Conservation (phyloP, 2,329 filamentous ascomycete species). For the Hypocreales sp. region DNA sequence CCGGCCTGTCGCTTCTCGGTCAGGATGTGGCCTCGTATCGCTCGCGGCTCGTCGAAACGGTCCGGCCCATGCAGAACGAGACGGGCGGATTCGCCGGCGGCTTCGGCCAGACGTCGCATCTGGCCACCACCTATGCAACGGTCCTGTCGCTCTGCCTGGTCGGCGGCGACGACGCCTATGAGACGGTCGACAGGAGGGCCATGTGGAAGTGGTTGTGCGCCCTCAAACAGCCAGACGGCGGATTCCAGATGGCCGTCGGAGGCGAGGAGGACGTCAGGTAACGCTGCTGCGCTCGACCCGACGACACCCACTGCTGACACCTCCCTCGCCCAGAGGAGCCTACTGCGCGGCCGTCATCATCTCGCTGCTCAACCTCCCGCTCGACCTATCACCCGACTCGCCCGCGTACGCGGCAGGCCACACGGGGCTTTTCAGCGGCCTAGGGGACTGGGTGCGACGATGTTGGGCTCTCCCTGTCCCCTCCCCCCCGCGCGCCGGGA, state of each 20-base stretch:
- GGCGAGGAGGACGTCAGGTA: constrained; percentile 89
- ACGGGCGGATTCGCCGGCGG: constrained; percentile 84
- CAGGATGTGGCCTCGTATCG: constrained; percentile 56
- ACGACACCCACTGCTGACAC: no score
- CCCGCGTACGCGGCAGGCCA: constrained; percentile 48
- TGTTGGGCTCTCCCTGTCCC: constrained; percentile 42
- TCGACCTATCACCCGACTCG: constrained; percentile 60
- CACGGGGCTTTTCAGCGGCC: constrained; percentile 49
- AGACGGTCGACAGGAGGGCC: constrained; percentile 61
- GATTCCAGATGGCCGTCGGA: constrained; percentile 74
- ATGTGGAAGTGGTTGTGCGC: constrained; percentile 87
- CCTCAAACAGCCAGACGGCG: constrained; percentile 75
- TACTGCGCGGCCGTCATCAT: constrained; percentile 84
- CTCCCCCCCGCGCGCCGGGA: background rate
- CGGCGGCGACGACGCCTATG: constrained; percentile 57
- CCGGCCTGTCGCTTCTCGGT: constrained; percentile 59
- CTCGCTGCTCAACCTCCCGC: constrained; percentile 67
- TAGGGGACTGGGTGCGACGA: constrained; percentile 65
- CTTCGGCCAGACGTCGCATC: constrained; percentile 78
- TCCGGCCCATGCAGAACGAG: constrained; percentile 66
- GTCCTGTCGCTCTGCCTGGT: constrained; percentile 66
- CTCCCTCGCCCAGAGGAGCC: constrained; percentile 48
- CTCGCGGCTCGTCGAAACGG: constrained; percentile 56
- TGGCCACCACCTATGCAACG: constrained; percentile 77
- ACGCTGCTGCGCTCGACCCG: constrained; percentile 8